These are phyloP conservation scores for Mortierella sp. DNA, from an alignment of 371 early-diverging fungal genomes.

Conservation along the genomic window DNA sequence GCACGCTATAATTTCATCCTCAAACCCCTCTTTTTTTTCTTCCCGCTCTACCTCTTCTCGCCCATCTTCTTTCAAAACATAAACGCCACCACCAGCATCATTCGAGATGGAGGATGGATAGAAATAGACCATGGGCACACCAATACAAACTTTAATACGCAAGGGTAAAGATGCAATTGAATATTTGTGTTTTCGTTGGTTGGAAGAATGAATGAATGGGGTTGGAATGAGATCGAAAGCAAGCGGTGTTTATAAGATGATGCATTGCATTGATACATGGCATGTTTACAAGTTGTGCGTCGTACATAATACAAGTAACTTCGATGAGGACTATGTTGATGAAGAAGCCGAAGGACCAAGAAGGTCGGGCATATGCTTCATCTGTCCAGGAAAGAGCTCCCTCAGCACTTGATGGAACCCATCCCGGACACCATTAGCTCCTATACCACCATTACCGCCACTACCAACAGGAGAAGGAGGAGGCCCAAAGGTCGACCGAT, in stretches of 20 bases:
- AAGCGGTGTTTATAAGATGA: no score
- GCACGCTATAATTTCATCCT: constrained; percentile 2
- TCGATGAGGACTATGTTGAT: background rate
- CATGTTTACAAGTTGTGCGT: background rate
- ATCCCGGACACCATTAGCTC: constrained; percentile 28
- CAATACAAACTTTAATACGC: background rate
- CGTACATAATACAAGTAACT: background rate
- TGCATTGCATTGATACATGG: background rate
- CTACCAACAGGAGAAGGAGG: background rate
- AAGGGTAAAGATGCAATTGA: background rate
- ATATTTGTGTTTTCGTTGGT: no score
- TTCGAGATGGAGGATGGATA: background rate
- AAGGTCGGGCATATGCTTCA: constrained; percentile 34
- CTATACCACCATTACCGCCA: background rate
- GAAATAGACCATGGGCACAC: background rate
- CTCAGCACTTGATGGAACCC: constrained; percentile 43
- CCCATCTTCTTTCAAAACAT: background rate
- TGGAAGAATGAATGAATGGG: background rate
- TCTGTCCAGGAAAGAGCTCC: constrained; percentile 49
- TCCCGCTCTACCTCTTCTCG: background rate
- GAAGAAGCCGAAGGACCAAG: background rate
- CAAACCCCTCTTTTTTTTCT: background rate
- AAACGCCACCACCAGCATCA: background rate
- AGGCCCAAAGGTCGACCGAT: constrained; percentile 29
- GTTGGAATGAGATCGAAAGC: background rate